Percentiles rank a stretch among this genome's conserved stretches.
These are phyloP conservation scores for Phoenix roebelenii DNA, from an alignment of 176 grass and related monocot species.

Conservation along the genomic window DNA sequence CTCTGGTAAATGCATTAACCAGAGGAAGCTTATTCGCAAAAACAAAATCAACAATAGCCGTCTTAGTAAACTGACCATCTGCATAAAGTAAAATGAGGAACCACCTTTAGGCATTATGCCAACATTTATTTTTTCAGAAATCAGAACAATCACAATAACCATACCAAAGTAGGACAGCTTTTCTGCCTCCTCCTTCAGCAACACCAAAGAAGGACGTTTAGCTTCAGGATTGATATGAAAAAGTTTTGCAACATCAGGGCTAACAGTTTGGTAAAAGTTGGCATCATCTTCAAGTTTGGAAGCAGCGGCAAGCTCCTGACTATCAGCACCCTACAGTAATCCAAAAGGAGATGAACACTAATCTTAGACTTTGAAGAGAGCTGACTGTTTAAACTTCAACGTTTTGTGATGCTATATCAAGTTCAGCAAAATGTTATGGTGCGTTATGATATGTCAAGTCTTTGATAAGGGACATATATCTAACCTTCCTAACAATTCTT, in stretches of 20 bases:
- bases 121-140: too few species aligned
- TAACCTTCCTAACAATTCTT: too few species aligned
- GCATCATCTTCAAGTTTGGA: conserved; percentile 75
- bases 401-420: too few species aligned
- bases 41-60: conserved; percentile 60
- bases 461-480: too few species aligned
- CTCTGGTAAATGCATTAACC: conserved; percentile 65
- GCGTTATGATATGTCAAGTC: too few species aligned
- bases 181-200: conserved; percentile 87
- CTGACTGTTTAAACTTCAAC: too few species aligned
- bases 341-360: conserved; percentile 8
- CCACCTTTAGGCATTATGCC: not conserved
- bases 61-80: conserved; percentile 74
- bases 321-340: conserved; percentile 51
- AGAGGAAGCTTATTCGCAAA: conserved; percentile 78
- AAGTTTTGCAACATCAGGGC: conserved; percentile 65
- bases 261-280: conserved; percentile 75
- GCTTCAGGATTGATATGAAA: conserved; percentile 67
- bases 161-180: conserved; percentile 78
- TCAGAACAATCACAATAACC: too few species aligned
- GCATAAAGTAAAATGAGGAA: conserved; percentile 8
- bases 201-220: conserved; percentile 54
- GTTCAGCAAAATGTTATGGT: too few species aligned
- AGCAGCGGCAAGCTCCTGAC: conserved; percentile 65
- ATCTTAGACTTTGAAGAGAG: too few species aligned